Evolutionary conservation across 768 basidiomycete species (phyloP).

Genomic region (Lactarius indigo): DNA sequence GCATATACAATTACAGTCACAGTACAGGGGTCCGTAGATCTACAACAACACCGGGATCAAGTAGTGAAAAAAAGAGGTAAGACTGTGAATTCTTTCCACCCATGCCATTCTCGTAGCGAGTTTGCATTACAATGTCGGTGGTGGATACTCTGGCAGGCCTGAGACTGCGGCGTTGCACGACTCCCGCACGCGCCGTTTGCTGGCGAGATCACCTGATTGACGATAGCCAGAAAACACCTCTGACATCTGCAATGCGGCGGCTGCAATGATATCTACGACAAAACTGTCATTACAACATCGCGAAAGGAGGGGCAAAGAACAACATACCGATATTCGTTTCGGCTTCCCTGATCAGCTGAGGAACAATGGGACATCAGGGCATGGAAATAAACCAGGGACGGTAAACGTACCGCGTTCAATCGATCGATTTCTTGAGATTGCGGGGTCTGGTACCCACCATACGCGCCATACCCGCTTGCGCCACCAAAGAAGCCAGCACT

Average conservation of each 20-base stretch:
- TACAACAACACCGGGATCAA: not conserved
- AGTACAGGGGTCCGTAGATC: not conserved
- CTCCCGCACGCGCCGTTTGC: conserved; percentile 74
- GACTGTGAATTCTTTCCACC: not conserved
- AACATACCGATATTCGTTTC: conserved; percentile 48
- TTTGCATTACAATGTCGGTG: conserved; percentile 27
- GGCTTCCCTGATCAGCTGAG: conserved; percentile 55
- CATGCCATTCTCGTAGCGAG: conserved; percentile 7
- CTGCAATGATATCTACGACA: conserved; percentile 55
- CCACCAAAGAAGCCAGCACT: conserved; percentile 36
- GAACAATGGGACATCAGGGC: not conserved
- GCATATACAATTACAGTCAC: not conserved
- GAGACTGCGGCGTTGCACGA: conserved; percentile 72
- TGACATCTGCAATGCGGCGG: conserved; percentile 70
- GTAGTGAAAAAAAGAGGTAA: not conserved
- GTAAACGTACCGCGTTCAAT: conserved; percentile 52
- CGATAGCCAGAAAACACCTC: conserved; percentile 72
- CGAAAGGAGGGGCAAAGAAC: not conserved
- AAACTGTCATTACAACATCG: not conserved
- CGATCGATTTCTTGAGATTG: conserved; percentile 45
- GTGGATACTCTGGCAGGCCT: conserved; percentile 73
- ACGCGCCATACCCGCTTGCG: conserved; percentile 26
- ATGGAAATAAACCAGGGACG: too few relatives aligned
- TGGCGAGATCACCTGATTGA: conserved; percentile 65
- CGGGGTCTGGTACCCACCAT: conserved; percentile 17